phyloP scores from a whole-genome alignment of 2,329 filamentous ascomycete species.

The Aureobasidium sp. region DNA sequence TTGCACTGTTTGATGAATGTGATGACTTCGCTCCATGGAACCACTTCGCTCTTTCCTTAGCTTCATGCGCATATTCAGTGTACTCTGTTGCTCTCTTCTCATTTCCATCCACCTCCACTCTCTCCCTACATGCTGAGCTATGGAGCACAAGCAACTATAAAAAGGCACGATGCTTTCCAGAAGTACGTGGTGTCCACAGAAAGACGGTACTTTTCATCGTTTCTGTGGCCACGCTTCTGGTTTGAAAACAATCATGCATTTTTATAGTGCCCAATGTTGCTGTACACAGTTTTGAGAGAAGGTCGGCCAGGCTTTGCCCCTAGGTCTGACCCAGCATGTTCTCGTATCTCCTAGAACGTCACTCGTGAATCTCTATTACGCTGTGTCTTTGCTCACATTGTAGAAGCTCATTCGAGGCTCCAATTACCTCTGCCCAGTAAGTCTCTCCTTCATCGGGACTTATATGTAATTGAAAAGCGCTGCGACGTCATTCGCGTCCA shows the following conservation, averaged over 20 bases:
- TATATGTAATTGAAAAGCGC: too few species aligned
- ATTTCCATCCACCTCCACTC: too few species aligned
- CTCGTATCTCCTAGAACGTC: not conserved
- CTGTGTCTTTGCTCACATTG: too few species aligned
- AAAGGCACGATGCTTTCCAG: not conserved
- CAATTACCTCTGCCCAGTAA: not conserved
- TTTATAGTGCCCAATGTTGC: not conserved
- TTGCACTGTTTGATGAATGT: not conserved
- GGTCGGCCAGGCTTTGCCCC: too few species aligned
- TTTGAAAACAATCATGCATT: not conserved
- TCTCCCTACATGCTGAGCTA: not conserved
- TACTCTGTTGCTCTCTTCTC: too few species aligned
- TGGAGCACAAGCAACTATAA: not conserved
- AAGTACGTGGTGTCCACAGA: not conserved
- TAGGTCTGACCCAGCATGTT: too few species aligned
- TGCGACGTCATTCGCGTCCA: not conserved
- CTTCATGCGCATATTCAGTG: too few species aligned
- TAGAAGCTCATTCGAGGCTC: not conserved
- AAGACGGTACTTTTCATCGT: not conserved
- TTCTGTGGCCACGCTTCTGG: not conserved
- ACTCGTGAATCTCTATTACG: not conserved
- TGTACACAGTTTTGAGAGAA: not conserved
- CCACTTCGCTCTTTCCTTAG: too few species aligned
- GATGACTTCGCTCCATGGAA: not conserved
- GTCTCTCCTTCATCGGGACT: not conserved